phyloP scores from a whole-genome alignment of 441 rosid species.

The Erodium texanum region DNA sequence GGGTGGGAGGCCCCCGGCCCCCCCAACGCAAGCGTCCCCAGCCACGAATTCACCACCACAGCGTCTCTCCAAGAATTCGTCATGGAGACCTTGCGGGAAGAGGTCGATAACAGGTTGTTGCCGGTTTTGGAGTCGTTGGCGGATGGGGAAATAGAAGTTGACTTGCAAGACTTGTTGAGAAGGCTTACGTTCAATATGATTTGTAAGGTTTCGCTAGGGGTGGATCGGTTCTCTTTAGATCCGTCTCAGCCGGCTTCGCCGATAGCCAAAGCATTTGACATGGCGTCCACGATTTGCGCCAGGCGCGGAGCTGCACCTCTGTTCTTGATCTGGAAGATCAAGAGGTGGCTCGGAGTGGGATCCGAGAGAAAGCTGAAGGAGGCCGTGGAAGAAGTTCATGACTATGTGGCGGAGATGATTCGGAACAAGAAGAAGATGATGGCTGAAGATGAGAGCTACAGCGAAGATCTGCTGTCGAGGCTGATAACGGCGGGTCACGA shows the following conservation, averaged over 20 bases:
- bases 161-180: constrained; percentile 44
- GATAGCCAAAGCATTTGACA: constrained; percentile 48
- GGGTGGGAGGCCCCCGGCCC: constrained; percentile 43
- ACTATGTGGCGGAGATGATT: constrained; percentile 35
- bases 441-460: not conserved
- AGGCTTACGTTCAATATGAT: constrained; percentile 38
- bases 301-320: constrained; percentile 56
- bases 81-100: constrained; percentile 27
- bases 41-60: constrained; percentile 47
- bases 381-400: constrained; percentile 43
- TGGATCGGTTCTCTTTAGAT: constrained; percentile 31
- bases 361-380: constrained; percentile 51
- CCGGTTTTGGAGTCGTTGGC: constrained; percentile 30
- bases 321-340: constrained; percentile 58
- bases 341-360: constrained; percentile 49
- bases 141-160: constrained; percentile 18
- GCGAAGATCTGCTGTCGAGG: constrained; percentile 44
- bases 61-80: constrained; percentile 31
- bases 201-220: constrained; percentile 46
- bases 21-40: constrained; percentile 41
- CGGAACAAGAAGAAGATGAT: constrained; percentile 28
- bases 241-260: constrained; percentile 27
- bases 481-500: constrained; percentile 43
- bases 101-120: constrained; percentile 30
- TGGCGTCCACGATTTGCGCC: constrained; percentile 51